Conservation (phyloP, 441 rosid species). For the Flueggea neowawraea region DNA sequence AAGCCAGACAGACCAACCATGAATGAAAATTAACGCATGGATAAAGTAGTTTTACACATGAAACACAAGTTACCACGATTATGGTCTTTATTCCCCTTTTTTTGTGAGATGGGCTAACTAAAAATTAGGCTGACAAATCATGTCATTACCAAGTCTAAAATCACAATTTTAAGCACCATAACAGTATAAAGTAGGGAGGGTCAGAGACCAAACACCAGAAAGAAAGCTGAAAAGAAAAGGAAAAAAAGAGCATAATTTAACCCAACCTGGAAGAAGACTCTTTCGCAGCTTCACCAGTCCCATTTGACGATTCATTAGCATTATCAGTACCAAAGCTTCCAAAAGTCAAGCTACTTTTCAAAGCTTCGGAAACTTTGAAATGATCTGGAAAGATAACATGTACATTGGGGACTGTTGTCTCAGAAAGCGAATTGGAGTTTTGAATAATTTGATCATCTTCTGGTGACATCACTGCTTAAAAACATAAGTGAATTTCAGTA, state of each 20-base stretch:
- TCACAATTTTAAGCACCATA: too few relatives aligned
- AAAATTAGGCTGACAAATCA: too few relatives aligned
- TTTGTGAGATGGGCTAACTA: too few relatives aligned
- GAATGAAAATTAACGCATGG: too few relatives aligned
- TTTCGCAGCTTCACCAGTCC: constrained; percentile 30
- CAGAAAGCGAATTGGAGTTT: constrained; percentile 26
- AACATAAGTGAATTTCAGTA: background rate
- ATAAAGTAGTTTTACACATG: too few relatives aligned
- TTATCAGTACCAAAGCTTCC: constrained; percentile 70
- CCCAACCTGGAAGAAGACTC: constrained; percentile 63
- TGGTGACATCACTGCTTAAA: constrained; percentile 28
- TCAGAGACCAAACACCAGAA: background rate
- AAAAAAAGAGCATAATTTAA: background rate
- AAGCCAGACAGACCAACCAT: background rate
- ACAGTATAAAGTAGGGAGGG: background rate
- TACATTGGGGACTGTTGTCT: constrained; percentile 36
- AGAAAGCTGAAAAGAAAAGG: background rate
- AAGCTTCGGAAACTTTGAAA: constrained; percentile 62
- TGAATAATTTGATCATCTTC: constrained; percentile 32
- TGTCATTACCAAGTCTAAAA: too few relatives aligned
- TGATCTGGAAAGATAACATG: constrained; percentile 81
- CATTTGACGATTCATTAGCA: constrained; percentile 34
- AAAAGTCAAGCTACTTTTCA: constrained; percentile 73
- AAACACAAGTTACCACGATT: too few relatives aligned
- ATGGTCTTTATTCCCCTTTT: too few relatives aligned